Base-by-base conservation (phyloP, 2,329 filamentous ascomycete species). In the Botrytis tulipae region DNA sequence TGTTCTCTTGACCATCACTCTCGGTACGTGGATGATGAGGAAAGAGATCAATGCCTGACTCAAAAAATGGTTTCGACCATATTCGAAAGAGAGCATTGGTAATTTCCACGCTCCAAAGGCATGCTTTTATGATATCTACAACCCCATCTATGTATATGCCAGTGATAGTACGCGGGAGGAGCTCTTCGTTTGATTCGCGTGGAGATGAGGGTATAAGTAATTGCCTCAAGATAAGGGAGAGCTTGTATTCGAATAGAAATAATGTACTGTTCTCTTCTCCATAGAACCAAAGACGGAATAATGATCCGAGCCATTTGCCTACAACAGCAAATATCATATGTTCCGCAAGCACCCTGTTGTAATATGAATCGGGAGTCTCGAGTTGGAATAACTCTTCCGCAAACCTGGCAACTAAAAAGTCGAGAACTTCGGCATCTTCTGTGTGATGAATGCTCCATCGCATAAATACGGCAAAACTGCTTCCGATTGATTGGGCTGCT, bases 131-230 rank as follows among this genome's bases (percentile, higher is more conserved):
- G 32, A 51, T 51, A 1, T 12, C 0, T n/a, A 12, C 12, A 35
- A 51, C 8, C 1, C 10, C 44, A 0, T 1, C 0, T 18, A 32
- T n/a, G 20, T 46, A 32, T 8, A 10, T 37, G 0, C 1, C 1
- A 35, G 4, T 6, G 4, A 25, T 7, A 25, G 2, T 2, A 6
- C 29, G 2, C 16, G 1, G 16, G 10, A 25, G 2, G 8, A 8
- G 12, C 6, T 65, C 6, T 44, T 32, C 1, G 22, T 6, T 10
- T 16, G 40, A 44, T 1, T 22, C 5, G 8, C 4, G 4, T 35
- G 8, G 10, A 25, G 16, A 12, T 5, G 1, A n/a, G 7, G 5
- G 42, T 6, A 35, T 44, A 1, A 12, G 10, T 51, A 48, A 4
- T 25, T 25, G 40, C 18, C 25, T 35, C 6, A 48, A 35, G 1